Evolutionary conservation across 2,329 filamentous ascomycete genomes (phyloP), one percentile per base, ranked within the genome.

Genomic region (Akanthomyces dipterigenus): DNA sequence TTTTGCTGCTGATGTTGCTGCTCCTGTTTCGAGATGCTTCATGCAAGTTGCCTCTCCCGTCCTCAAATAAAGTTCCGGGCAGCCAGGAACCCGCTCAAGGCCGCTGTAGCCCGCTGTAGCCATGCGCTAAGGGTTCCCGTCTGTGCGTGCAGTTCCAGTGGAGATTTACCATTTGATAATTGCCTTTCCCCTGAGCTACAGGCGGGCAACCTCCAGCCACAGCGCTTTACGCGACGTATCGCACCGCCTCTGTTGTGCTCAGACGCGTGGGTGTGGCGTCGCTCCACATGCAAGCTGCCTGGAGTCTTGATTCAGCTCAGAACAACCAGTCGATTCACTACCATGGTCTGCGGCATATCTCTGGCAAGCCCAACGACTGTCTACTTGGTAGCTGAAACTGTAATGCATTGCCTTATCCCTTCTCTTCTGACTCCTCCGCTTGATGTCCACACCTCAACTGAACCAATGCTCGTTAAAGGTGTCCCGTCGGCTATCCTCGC

Each of bases 181-280:
- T n/a, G 45, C 24, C 22, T 12, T 58, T 42, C 55, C 55, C 55
- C 55, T 58, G 55, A 58, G 34, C 36, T 54, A n/a, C 12, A 20
- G 28, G 40, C 40, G 16, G 38, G 38, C 38, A 12, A 3, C 46
- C 9, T 31, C 26, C 24, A 45, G 40, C 49, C 49, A 51, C 49
- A 38, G 5, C 16, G 34, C 31, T 53, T 38, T 9, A 24, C 28
- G 40, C 49, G 20, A n/a, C 6, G 11, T 16, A 9, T 7, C 40
- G 31, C 40, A 34, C 42, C 54, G 20, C 42, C 26, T 46, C 54
- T 46, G 34, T 12, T 26, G 14, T 16, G 18, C 20, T 6, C 5
- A 53, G 49, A 48, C n/a, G n/a, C 31, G 49, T 24, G 31, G 12
- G n/a, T 54, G 50, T 42, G 50, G 50, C 50, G 50, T 40, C 36